Evolutionary conservation across 768 basidiomycete species (phyloP), one percentile per base, ranked within the genome.

Genomic region (Mycena sanguinolenta): DNA sequence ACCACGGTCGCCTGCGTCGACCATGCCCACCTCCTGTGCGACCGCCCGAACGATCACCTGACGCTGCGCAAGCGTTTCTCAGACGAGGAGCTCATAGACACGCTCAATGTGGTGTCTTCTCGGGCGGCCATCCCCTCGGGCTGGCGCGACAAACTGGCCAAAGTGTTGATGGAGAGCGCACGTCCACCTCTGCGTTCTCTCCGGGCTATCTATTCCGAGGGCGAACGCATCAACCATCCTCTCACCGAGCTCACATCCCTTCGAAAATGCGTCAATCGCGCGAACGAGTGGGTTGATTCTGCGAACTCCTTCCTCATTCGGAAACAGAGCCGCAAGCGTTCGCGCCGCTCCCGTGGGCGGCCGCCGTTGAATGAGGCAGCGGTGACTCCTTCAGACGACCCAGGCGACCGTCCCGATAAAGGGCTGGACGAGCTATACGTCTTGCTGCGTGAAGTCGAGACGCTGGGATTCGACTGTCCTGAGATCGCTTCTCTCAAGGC

Each of bases 231-330:
- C 79, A 91, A 88, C 65, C 89, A 90, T 76, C 84, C 86, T 36
- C 86, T 97, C 17, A 85, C 90, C 2, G 95, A 97, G 79, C 84
- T 96, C 64, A 79, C 82, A 32, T 82, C 88, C 55, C 87, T 98
- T 42, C 88, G 92, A 53, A 93, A 90, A 79, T 94, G 94, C 76
- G 94, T 98, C 61, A 87, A 79, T 52, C 86, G 89, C 70, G 96
- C 93, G 23, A 95, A 91, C 72, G 92, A 93, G 75, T 97, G 96
- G 96, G 84, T 96, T n/a, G 95, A 95, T 67, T 85, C 89, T 12
- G 93, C 94, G 36, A 94, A 94, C 72, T 84, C 88, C 0, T 94
- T 94, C 81, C 84, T 92, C 69, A 88, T 92, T 59, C 91, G 93
- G 63, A 95, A 95, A 79, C 91, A 92, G 75, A 91, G 90, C 70